Conservation (phyloP, 1,139 yeast genomes). For the Debaryomyces sp. region DNA sequence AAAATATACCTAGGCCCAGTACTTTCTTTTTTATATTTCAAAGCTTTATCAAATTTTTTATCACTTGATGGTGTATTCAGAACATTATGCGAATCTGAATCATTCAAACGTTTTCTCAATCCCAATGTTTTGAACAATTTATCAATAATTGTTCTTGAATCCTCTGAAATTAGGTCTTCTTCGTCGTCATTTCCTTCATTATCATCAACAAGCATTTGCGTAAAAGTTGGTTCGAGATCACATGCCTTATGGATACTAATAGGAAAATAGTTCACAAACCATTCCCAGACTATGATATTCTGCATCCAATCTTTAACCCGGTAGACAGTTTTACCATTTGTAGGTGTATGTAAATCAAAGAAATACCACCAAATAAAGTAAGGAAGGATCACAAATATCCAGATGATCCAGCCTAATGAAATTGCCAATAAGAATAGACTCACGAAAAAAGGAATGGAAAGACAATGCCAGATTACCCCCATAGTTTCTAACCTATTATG, state of each 20-base stretch:
- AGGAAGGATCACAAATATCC: constrained; percentile 63
- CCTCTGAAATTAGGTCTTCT: constrained; percentile 45
- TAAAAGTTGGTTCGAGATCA: constrained; percentile 76
- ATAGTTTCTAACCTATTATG: constrained; percentile 67
- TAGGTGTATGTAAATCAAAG: constrained; percentile 62
- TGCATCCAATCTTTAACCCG: constrained; percentile 63
- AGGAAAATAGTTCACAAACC: constrained; percentile 82
- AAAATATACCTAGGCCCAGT: constrained; percentile 83
- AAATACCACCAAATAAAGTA: constrained; percentile 63
- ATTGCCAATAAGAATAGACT: constrained; percentile 56
- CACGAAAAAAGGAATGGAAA: constrained; percentile 65
- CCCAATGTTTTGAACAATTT: constrained; percentile 40
- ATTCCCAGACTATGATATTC: constrained; percentile 64
- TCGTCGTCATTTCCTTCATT: constrained; percentile 39
- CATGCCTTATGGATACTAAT: constrained; percentile 70
- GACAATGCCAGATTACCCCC: constrained; percentile 75
- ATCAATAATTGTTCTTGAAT: constrained; percentile 41
- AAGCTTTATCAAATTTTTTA: not conserved
- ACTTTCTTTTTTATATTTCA: constrained; percentile 31
- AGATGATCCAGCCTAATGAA: constrained; percentile 66
- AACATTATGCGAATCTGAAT: constrained; percentile 20
- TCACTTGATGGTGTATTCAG: constrained; percentile 2
- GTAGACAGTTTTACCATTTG: constrained; percentile 67
- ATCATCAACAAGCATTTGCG: constrained; percentile 33
- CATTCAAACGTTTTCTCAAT: constrained; percentile 42